Percentiles rank a stretch among this genome's conserved stretches.
Conservation (phyloP, 192 early-diverging fungal genomes). For the Radiomyces spectabilis region DNA sequence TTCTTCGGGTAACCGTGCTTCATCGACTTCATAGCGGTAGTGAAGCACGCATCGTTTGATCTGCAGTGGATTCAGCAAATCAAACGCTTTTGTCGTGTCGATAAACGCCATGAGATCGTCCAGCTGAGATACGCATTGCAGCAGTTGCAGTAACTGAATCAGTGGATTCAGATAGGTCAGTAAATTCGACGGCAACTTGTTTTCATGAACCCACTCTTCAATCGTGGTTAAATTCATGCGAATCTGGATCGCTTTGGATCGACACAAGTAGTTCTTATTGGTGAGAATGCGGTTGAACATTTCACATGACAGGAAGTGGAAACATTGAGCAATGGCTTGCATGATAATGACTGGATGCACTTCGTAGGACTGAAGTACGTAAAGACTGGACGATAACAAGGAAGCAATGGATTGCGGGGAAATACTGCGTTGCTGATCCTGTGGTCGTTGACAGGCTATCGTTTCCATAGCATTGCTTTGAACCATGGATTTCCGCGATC, state of each 20-base stretch:
- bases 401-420: constrained; percentile 66
- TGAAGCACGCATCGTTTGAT: constrained; percentile 61
- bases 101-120: constrained; percentile 67
- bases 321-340: constrained; percentile 67
- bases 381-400: constrained; percentile 59
- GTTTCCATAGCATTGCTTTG: neutral
- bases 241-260: constrained; percentile 76
- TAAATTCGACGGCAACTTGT: constrained; percentile 32
- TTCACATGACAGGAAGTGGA: constrained; percentile 70
- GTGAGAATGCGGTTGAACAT: constrained; percentile 84
- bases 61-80: constrained; percentile 64
- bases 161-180: constrained; percentile 55
- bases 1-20: constrained; percentile 60
- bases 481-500: constrained; percentile 7
- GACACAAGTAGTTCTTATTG: constrained; percentile 64
- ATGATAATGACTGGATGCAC: constrained; percentile 69
- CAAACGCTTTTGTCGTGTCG: constrained; percentile 60
- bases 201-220: constrained; percentile 79
- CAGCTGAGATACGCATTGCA: constrained; percentile 74
- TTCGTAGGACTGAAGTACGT: constrained; percentile 62
- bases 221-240: constrained; percentile 75
- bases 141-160: constrained; percentile 73
- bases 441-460: constrained; percentile 11
- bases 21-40: constrained; percentile 89
- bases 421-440: constrained; percentile 4